phyloP scores from a whole-genome alignment of 192 early-diverging fungal genomes.

The Gamsiella multidivaricata region DNA sequence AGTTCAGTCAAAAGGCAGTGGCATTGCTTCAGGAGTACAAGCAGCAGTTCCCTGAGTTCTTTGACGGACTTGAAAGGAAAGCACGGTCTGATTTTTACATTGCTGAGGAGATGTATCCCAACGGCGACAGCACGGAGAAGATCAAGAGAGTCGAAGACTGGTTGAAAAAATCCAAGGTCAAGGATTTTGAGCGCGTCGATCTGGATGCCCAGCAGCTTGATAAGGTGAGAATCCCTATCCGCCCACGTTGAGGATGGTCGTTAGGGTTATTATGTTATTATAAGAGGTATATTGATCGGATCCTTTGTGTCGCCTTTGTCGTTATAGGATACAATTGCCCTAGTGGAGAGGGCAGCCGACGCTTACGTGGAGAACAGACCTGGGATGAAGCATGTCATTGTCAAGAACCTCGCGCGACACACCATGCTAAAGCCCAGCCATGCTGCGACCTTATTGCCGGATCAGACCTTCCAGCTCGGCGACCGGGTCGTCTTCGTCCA shows the following conservation, averaged over 20 bases:
- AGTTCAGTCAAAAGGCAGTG: constrained; percentile 84
- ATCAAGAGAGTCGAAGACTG: constrained; percentile 71
- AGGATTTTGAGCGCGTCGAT: constrained; percentile 71
- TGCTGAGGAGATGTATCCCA: constrained; percentile 71
- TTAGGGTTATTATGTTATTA: no score
- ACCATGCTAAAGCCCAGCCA: constrained; percentile 85
- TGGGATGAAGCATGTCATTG: constrained; percentile 55
- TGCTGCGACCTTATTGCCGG: constrained; percentile 72
- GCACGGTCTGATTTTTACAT: constrained; percentile 64
- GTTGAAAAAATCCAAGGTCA: constrained; percentile 70
- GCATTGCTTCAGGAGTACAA: constrained; percentile 80
- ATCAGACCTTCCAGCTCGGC: constrained; percentile 86
- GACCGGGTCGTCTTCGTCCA: constrained; percentile 85
- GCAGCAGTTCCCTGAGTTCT: constrained; percentile 63
- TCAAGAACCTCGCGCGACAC: constrained; percentile 63
- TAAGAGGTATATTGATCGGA: no score
- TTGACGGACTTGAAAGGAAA: constrained; percentile 60
- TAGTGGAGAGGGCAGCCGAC: constrained; percentile 69
- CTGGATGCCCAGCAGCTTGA: constrained; percentile 74
- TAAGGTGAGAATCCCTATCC: constrained; percentile 56
- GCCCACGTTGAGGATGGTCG: no score
- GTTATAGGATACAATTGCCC: constrained; percentile 64
- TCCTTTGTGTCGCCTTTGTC: no score
- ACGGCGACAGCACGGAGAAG: constrained; percentile 53
- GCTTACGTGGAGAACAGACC: constrained; percentile 53